Evolutionary conservation across 192 early-diverging fungal species (phyloP), one percentile per base, ranked within the genome.

Genomic region (Fimicolochytrium jonesii): DNA sequence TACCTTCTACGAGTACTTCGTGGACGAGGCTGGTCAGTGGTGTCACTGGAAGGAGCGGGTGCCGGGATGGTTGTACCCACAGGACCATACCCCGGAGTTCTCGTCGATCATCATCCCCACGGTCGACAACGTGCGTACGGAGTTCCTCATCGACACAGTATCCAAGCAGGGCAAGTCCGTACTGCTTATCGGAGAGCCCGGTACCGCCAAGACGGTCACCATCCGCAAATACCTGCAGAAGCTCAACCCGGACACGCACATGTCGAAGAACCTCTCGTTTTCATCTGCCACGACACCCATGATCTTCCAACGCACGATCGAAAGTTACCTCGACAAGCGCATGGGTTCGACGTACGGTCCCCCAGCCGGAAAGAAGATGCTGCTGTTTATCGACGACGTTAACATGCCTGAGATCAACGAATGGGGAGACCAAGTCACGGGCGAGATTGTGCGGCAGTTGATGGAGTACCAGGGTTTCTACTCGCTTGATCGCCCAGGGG

Each of bases 391-490:
- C 48, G 83, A 85, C 66, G 83, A 85, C 55, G 72, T 85, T 51
- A 85, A 84, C 54, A 85, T 85, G 82, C 83, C 83, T 22, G 83
- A 85, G 51, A 85, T 85, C 64, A 85, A 85, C 65, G 82, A 85
- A 58, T 85, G 83, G 83, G 83, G 83, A 35, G 83, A 85, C 59
- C 83, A 85, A 61, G 76, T 84, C 10, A 84, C 83, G 2, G 76
- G 76, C 43, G 83, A 85, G 63, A 72, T 85, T 57, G 73, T 81
- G 10, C 64, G 83, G 15, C 83, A 85, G 68, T 51, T 85, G 17
- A 85, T 85, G 74, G 83, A 85, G 54, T 81, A 71, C 54, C 81
- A 84, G 64, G 83, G 83, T 30, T 85, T 85, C 66, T 85, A 85
- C 56, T 82, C 79, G 3, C 66, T 85, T 3, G 83, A 85, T 55